phyloP scores from a whole-genome alignment of 1,284 basidiomycete species.

The Apiotrichum sp. region DNA sequence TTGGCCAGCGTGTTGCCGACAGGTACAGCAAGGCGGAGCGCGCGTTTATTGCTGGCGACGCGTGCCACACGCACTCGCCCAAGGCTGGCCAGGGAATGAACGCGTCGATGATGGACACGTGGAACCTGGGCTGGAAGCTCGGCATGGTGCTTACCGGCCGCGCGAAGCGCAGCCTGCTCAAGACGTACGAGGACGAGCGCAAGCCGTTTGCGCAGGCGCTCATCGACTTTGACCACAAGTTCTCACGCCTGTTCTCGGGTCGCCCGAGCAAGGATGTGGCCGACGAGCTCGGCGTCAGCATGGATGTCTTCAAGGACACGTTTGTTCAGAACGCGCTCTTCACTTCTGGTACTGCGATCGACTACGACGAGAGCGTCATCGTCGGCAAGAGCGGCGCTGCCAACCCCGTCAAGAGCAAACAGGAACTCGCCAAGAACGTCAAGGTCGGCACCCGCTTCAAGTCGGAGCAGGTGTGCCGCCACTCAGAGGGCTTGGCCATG shows the following conservation, averaged over 20 bases:
- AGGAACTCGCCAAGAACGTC: conserved; percentile 29
- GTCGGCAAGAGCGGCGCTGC: conserved; percentile 6
- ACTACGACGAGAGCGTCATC: conserved; percentile 3
- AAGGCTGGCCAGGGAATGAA: conserved; percentile 40
- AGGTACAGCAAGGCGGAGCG: conserved; percentile 18
- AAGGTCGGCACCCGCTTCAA: conserved; percentile 54
- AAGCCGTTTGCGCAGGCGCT: conserved; percentile 54
- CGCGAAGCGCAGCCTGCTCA: conserved; percentile 59
- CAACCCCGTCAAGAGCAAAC: not conserved
- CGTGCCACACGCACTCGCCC: conserved; percentile 34
- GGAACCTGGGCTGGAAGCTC: conserved; percentile 51
- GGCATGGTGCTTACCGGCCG: conserved; percentile 53
- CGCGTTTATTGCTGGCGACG: conserved; percentile 37
- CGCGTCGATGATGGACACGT: conserved; percentile 30
- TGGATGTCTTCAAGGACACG: conserved; percentile 32
- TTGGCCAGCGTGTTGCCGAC: conserved; percentile 31
- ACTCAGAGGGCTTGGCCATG: conserved; percentile 57
- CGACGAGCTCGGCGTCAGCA: conserved; percentile 43
- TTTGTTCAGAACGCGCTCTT: conserved; percentile 14
- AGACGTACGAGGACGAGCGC: conserved; percentile 49
- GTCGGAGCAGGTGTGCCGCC: conserved; percentile 51
- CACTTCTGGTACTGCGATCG: conserved; percentile 44
- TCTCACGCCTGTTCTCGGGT: conserved; percentile 68
- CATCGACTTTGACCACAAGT: conserved; percentile 71
- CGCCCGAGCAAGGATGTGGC: conserved; percentile 51